Percentiles rank a stretch among this genome's conserved stretches.
These are phyloP conservation scores for Starmerella asiatica DNA, from an alignment of 805 yeast genomes.

Conservation along the genomic window DNA sequence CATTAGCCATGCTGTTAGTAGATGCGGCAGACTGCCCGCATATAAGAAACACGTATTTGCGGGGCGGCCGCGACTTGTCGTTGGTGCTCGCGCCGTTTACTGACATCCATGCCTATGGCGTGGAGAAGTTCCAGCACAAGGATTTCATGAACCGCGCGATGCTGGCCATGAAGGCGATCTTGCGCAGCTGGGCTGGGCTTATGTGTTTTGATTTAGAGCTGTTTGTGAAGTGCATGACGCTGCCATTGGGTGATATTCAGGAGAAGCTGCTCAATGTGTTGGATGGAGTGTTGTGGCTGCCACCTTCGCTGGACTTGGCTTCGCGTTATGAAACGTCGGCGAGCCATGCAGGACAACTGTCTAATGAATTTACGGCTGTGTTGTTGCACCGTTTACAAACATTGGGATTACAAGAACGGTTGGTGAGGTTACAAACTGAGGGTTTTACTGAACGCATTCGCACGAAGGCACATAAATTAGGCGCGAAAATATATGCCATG, in stretches of 20 bases:
- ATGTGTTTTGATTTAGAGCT: slow-evolving; percentile 47
- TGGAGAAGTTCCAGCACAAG: slow-evolving; percentile 34
- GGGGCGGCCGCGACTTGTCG: slow-evolving; percentile 51
- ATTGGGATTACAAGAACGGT: slow-evolving; percentile 37
- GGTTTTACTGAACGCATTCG: slow-evolving; percentile 35
- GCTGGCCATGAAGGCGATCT: slow-evolving; percentile 41
- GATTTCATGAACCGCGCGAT: slow-evolving; percentile 50
- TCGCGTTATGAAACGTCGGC: slow-evolving; percentile 26
- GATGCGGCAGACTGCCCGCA: slow-evolving; percentile 46
- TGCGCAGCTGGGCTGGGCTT: slow-evolving; percentile 69
- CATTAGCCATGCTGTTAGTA: slow-evolving; percentile 34
- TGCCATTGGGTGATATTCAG: slow-evolving; percentile 33
- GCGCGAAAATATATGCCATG: slow-evolving; percentile 48
- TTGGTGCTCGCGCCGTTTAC: slow-evolving; percentile 58
- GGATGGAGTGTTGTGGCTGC: slow-evolving; percentile 49
- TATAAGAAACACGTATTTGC: slow-evolving; percentile 35
- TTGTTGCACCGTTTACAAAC: slow-evolving; percentile 41
- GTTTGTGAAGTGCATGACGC: slow-evolving; percentile 18
- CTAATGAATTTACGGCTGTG: slow-evolving; percentile 56
- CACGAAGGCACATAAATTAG: slow-evolving; percentile 48
- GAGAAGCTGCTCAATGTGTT: slow-evolving; percentile 58
- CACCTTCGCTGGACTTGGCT: slow-evolving; percentile 24
- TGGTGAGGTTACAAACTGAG: slow-evolving; percentile 28
- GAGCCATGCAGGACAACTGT: slow-evolving; percentile 16
- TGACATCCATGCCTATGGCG: slow-evolving; percentile 34